Conservation (phyloP, 495 filamentous ascomycete genomes). For the Staphylotrichum longicolle region DNA sequence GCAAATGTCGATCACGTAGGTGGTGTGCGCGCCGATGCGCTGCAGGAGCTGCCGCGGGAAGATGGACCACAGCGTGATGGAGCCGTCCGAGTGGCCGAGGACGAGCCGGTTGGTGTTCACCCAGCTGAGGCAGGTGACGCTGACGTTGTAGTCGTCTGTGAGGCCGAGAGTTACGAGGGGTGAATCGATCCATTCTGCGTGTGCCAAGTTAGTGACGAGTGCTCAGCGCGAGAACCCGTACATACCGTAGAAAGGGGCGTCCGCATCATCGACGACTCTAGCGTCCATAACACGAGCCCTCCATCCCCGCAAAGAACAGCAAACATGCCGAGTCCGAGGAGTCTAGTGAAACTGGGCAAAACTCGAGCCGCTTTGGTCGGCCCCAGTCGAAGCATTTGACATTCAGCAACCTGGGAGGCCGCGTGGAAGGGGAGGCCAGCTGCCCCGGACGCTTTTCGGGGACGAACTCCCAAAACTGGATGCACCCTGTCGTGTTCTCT, state of each 20-base stretch:
- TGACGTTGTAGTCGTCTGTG: conserved; percentile 41
- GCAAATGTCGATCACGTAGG: conserved; percentile 47
- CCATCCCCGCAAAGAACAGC: conserved; percentile 44
- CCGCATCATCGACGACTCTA: conserved; percentile 26
- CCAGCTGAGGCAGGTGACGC: conserved; percentile 50
- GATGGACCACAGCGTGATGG: conserved; percentile 49
- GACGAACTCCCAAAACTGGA: conserved; percentile 48
- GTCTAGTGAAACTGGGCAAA: conserved; percentile 44
- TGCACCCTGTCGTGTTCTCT: conserved; percentile 29
- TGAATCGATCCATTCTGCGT: conserved; percentile 39
- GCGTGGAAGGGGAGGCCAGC: conserved; percentile 23
- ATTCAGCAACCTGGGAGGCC: conserved; percentile 31
- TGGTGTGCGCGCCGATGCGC: conserved; percentile 43
- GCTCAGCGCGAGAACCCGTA: neutral
- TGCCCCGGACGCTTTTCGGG: conserved; percentile 19
- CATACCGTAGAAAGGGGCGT: conserved; percentile 37
- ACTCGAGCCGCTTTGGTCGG: conserved; percentile 43
- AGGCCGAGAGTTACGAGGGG: conserved; percentile 43
- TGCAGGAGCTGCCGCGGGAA: conserved; percentile 40
- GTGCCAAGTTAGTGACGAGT: conserved; percentile 18
- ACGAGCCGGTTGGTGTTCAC: conserved; percentile 48
- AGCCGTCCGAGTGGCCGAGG: conserved; percentile 49
- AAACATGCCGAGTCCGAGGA: conserved; percentile 31
- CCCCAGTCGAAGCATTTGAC: conserved; percentile 44
- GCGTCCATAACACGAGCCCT: conserved; percentile 43